phyloP scores from a whole-genome alignment of 2,329 filamentous ascomycete genomes.

The Whalleya microplaca region DNA sequence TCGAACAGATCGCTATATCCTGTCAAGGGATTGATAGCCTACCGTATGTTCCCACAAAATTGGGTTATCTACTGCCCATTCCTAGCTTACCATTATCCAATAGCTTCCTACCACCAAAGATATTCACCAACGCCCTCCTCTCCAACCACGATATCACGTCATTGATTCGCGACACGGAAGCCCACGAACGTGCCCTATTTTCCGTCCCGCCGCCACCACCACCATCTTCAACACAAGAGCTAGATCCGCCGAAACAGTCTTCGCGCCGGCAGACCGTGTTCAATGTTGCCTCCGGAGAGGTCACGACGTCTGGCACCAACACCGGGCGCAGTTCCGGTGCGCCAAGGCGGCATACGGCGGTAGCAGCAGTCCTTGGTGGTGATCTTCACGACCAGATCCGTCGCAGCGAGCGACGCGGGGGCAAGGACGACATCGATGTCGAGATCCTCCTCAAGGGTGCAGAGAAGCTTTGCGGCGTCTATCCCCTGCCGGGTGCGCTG shows the following conservation, averaged over 20 bases:
- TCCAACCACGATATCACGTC: constrained; percentile 89
- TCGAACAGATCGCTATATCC: constrained; percentile 78
- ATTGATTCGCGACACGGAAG: constrained; percentile 91
- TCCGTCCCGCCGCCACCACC: constrained; percentile 76
- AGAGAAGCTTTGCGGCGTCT: constrained; percentile 88
- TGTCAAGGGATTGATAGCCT: constrained; percentile 76
- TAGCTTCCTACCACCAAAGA: constrained; percentile 88
- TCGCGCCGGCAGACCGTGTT: constrained; percentile 66
- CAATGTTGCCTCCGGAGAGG: constrained; percentile 65
- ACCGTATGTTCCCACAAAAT: constrained; percentile 55
- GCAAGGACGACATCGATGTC: constrained; percentile 78
- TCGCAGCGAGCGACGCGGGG: constrained; percentile 53
- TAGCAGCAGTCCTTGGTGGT: constrained; percentile 84
- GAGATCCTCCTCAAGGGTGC: constrained; percentile 83
- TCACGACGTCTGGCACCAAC: constrained; percentile 58
- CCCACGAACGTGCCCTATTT: constrained; percentile 93
- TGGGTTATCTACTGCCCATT: constrained; percentile 8
- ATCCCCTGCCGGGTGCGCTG: constrained; percentile 76
- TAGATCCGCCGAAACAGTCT: constrained; percentile 49
- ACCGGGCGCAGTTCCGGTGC: constrained; percentile 49
- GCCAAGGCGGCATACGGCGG: constrained; percentile 76
- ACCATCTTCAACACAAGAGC: constrained; percentile 48
- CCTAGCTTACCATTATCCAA: constrained; percentile 4
- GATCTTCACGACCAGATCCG: constrained; percentile 83
- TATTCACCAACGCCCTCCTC: constrained; percentile 93